Base-by-base conservation (phyloP, 2,329 filamentous ascomycete species). In the Diplodia seriata region DNA sequence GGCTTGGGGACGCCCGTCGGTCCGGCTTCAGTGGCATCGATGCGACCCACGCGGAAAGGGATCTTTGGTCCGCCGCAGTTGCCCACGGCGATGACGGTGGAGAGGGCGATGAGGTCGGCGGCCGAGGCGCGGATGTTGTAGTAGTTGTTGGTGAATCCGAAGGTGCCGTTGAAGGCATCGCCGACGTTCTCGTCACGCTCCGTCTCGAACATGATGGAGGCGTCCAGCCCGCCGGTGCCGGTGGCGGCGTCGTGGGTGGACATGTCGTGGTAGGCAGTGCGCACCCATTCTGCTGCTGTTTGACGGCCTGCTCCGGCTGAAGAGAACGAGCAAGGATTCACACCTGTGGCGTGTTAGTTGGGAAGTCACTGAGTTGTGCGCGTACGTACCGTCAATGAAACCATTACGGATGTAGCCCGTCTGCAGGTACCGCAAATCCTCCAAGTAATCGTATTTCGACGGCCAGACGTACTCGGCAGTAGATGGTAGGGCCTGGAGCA, bases 261-360 rank as follows among this genome's bases (percentile, higher is more conserved):
- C 43, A 63, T 54, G 47, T 68, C 66, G 23, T 68, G 66, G 56
- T 61, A 68, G 3, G 66, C 66, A 4, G 66, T 68, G 18, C 66
- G 50, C 3, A 68, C 33, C 66, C 64, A 66, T 57, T 66, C 64
- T 7, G 64, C 64, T 1, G 64, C 64, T 9, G 64, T 56, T 8
- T 66, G 64, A 2, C 64, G 64, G 12, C 40, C 64, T 2, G 5
- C 18, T 18, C 64, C 64, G 6, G 36, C 64, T 0, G 64, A 55
- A 18, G 64, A 66, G 18, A 57, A 66, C 3, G 8, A 14, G 53
- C 64, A 66, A 2, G 64, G 64, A 18, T 11, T 38, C 1, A 66
- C 64, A 8, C 51, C 64, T 66, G 51, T 20, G 2, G 15, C 8
- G 15, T n/a, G 43, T 55, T 4, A 55, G 40, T 57, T 20, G 49